Base-by-base conservation (phyloP, 164 flowering plant species). In the Vitis rotundifolia region DNA sequence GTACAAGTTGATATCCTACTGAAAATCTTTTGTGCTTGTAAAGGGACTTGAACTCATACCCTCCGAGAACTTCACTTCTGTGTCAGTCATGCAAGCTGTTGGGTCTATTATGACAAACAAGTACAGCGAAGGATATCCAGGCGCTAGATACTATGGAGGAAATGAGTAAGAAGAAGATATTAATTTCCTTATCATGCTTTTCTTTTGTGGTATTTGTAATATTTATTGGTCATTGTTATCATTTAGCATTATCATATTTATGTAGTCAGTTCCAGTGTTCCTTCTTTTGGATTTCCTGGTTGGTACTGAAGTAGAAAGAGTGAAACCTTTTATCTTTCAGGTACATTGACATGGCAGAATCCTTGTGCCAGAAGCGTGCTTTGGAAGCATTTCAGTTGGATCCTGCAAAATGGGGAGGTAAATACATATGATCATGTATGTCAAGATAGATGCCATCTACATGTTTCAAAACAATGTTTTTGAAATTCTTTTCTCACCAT, bases 401-500 rank as follows among this genome's bases (percentile, higher is more conserved):
- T 79, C 98, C 99, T 77, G 89, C 79, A 50, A 96, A 92, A 79
- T 96, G 99, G 99, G 99, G 99, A 93, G 99, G 99, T 96, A 77
- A 62, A 26, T 22, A 31, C 18, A 10, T 71, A 18, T 65, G 8
- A 19, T 59, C 61, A 37, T 37, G 44, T 6, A 6, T 37, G 44
- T 37, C 44, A 37, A 37, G 44, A 37, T 37, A 37, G 44, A 37
- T 37, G 44, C 7, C 44, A 37, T 37, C 7, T 37, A 37, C 7
- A 37, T 37, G 44, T 37, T 3, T 37, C 44, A 37, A 37, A 37
- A 2, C 5, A 37, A 37, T 37, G 44, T 37, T 6, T 37, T 37
- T 37, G 44, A 37, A 37, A 37, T 37, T 37, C 44, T 37, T 37
- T 6, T 6, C 44, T 37, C 7, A 37, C 44, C 5, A 37, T 37